Base-by-base conservation (phyloP, 495 filamentous ascomycete species). In the Pyrenula aspistea region DNA sequence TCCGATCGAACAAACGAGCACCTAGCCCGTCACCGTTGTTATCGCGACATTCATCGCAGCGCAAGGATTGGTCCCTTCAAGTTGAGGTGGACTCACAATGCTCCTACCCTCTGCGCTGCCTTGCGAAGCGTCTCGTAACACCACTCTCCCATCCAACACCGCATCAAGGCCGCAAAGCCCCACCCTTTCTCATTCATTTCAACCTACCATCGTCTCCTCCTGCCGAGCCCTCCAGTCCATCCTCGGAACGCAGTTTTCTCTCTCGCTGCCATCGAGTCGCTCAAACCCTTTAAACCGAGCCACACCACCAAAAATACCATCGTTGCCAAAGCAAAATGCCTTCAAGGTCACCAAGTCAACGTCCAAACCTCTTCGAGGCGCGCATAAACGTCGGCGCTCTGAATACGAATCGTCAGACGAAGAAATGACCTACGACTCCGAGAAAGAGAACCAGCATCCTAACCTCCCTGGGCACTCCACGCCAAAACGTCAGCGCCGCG, bases 151-250 rank as follows among this genome's bases (percentile, higher is more conserved):
- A n/a, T n/a, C n/a, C 15, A 4, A 42, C 15, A 42, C 31, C 31
- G 15, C 4, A 42, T 15, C 31, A 42, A 8, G 31, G 4, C 31
- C 15, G 4, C 31, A 42, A 15, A 42, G 61, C 53, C 66, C 68
- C 62, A 71, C 71, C 52, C 75, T 71, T 59, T 74, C 70, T 58
- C 83, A 77, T 59, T 60, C 47, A 57, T 50, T 31, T 60, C 67
- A 62, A 67, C 67, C 68, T 67, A 79, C 55, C 73, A 79, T 10
- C 80, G 75, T 83, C 61, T 78, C 76, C 49, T 83, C 84, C 55
- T 89, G 85, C 67, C 85, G 84, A 67, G 80, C 83, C 2, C 77
- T 90, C 0, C 86, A 90, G 61, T 81, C 82, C 0, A 81, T 88
- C 57, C 74, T 90, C 22, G 49, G 61, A 24, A 70, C 66, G 62